A percentile compares a stretch with the other conserved stretches of the same genome.
Conservation (phyloP, 2,329 filamentous ascomycete genomes). For the Beauveria brongniartii region DNA sequence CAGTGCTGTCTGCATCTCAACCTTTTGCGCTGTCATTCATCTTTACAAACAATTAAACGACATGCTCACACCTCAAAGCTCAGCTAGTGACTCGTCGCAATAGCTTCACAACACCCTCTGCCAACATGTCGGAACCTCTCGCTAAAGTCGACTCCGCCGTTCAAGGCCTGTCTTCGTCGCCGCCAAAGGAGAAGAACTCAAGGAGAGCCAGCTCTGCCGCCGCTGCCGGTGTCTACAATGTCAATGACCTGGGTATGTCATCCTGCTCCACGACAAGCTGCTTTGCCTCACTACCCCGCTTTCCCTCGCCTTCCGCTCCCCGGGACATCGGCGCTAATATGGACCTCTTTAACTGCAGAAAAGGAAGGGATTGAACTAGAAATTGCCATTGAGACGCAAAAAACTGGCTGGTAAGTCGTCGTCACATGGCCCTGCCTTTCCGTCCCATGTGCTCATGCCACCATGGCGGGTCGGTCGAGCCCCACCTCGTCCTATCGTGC, state of each 20-base stretch:
- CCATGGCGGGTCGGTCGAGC: not conserved
- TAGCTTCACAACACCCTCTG: slow-evolving; percentile 13
- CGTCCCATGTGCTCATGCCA: not conserved
- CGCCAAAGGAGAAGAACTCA: slow-evolving; percentile 58
- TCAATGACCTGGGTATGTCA: slow-evolving; percentile 75
- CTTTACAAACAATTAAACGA: not conserved
- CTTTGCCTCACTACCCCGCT: slow-evolving; percentile 3
- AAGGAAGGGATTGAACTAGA: slow-evolving; percentile 62
- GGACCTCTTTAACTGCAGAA: slow-evolving; percentile 41
- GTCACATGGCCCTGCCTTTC: not conserved
- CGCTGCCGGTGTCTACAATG: slow-evolving; percentile 60
- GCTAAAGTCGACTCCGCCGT: slow-evolving; percentile 89
- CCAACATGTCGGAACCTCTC: slow-evolving; percentile 47
- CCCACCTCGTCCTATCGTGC: slow-evolving; percentile 2
- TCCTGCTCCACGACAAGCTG: not conserved
- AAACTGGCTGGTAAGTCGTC: slow-evolving; percentile 69
- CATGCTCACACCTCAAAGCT: slow-evolving; percentile 6
- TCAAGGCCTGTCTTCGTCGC: slow-evolving; percentile 63
- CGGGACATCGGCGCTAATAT: not conserved
- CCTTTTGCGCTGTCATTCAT: not conserved
- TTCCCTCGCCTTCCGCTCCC: not conserved
- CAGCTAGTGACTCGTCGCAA: not conserved
- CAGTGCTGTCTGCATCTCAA: not conserved
- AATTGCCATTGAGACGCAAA: slow-evolving; percentile 76
- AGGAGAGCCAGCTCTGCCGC: slow-evolving; percentile 65